These are phyloP conservation scores for Turritis glabra DNA, from an alignment of 345 rosid genomes.

Conservation along the genomic window DNA sequence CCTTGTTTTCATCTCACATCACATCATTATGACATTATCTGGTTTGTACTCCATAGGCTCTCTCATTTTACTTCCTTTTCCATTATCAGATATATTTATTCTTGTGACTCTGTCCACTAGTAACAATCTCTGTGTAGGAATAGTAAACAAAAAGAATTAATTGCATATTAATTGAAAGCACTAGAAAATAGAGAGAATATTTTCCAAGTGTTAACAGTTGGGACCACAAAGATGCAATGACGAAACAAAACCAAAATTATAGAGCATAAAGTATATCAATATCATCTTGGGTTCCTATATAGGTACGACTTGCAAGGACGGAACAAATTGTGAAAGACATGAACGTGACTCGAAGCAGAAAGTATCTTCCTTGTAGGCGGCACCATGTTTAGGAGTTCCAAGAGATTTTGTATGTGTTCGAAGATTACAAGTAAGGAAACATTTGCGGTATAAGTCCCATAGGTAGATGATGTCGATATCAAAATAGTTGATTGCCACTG, in stretches of 20 bases:
- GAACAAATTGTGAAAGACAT: neutral
- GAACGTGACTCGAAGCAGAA: neutral
- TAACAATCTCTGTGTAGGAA: neutral
- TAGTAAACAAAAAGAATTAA: neutral
- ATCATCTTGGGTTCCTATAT: neutral
- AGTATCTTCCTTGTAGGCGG: neutral
- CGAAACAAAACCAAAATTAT: neutral
- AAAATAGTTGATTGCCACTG: neutral
- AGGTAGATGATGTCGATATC: slow-evolving; percentile 1
- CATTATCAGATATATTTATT: no score
- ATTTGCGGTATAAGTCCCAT: neutral
- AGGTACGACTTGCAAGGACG: neutral
- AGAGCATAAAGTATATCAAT: neutral
- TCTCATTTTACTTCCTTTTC: no score
- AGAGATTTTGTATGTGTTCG: neutral
- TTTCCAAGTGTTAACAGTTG: neutral
- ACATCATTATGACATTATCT: no score
- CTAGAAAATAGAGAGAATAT: neutral
- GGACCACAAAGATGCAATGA: no score
- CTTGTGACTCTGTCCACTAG: no score
- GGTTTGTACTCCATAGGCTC: no score
- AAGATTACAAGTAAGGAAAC: neutral
- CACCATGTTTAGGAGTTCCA: neutral
- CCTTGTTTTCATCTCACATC: no score
- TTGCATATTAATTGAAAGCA: neutral